Conservation (phyloP, 2,329 filamentous ascomycete genomes). For the Pseudofabraea citricarpa region DNA sequence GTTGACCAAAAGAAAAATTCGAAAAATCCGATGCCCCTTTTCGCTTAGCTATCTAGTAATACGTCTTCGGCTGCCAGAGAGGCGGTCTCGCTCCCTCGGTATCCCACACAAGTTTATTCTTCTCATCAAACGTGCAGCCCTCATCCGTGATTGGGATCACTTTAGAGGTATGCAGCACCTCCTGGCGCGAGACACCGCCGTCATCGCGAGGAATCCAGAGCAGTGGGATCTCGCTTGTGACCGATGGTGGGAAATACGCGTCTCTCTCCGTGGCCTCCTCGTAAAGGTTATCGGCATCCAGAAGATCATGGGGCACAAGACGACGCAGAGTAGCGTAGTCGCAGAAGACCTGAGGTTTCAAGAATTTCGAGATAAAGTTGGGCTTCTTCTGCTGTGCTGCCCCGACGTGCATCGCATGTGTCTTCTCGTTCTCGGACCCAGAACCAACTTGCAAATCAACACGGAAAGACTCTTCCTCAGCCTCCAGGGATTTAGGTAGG, state of each 20-base stretch:
- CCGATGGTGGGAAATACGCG: conserved; percentile 70
- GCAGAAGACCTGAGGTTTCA: conserved; percentile 73
- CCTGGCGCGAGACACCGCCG: conserved; percentile 70
- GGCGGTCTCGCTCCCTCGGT: conserved; percentile 50
- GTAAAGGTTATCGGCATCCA: conserved; percentile 49
- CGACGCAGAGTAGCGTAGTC: conserved; percentile 68
- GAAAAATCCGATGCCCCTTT: too few relatives aligned
- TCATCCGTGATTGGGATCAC: conserved; percentile 79
- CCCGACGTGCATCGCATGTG: conserved; percentile 11
- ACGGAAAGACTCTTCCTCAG: conserved; percentile 43
- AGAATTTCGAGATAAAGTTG: conserved; percentile 60
- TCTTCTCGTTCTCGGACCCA: conserved; percentile 17
- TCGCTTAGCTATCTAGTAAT: too few relatives aligned
- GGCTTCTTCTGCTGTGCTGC: conserved; percentile 40
- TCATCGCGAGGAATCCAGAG: conserved; percentile 83
- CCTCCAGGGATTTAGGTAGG: conserved; percentile 68
- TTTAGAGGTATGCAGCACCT: conserved; percentile 66
- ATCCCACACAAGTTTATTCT: conserved; percentile 60
- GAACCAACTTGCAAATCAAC: conserved; percentile 15
- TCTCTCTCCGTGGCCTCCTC: conserved; percentile 54
- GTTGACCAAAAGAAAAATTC: too few relatives aligned
- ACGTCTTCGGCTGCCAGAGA: conserved; percentile 50
- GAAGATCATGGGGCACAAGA: conserved; percentile 55
- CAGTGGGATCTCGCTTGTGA: conserved; percentile 57
- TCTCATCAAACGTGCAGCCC: conserved; percentile 65